Percentiles rank a stretch among this genome's conserved stretches.
Evolutionary conservation across 495 filamentous ascomycete species (phyloP).

Genomic region (Xylaria bambusicola): DNA sequence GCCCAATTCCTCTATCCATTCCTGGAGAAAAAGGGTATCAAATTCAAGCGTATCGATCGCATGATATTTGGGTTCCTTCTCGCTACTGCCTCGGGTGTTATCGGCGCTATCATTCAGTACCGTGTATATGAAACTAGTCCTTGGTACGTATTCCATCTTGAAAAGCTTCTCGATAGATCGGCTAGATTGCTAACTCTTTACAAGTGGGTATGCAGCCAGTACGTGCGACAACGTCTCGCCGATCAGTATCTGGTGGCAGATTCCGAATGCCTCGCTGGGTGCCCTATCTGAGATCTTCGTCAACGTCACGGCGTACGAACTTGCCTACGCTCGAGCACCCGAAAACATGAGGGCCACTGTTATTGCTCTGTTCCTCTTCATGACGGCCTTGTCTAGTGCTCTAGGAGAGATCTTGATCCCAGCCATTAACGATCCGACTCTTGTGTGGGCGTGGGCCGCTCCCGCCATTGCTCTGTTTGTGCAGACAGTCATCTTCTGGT

Average conservation of each 20-base stretch:
- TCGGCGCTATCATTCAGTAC: conserved; percentile 66
- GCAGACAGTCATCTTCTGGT: conserved; percentile 53
- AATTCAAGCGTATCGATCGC: conserved; percentile 64
- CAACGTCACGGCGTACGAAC: conserved; percentile 63
- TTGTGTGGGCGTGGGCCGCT: conserved; percentile 55
- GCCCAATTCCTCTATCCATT: conserved; percentile 62
- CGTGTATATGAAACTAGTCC: conserved; percentile 62
- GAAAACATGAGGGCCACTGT: conserved; percentile 63
- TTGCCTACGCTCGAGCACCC: conserved; percentile 64
- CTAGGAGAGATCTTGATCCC: conserved; percentile 57
- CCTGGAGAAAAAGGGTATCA: conserved; percentile 57
- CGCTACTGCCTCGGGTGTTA: conserved; percentile 43
- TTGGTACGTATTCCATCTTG: conserved; percentile 36
- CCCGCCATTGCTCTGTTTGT: conserved; percentile 50
- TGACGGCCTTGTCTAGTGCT: conserved; percentile 52
- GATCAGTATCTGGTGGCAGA: conserved; percentile 58
- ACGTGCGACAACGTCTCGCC: conserved; percentile 41
- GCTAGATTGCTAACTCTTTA: conserved; percentile 18
- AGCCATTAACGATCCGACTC: conserved; percentile 55
- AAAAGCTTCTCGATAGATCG: not conserved
- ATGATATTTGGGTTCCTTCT: conserved; percentile 67
- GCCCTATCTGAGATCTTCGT: conserved; percentile 63
- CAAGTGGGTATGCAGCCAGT: conserved; percentile 45
- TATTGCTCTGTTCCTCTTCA: conserved; percentile 35
- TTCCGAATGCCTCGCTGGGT: conserved; percentile 41